phyloP scores from a whole-genome alignment of 345 rosid genomes.

The Hibiscus trionum region DNA sequence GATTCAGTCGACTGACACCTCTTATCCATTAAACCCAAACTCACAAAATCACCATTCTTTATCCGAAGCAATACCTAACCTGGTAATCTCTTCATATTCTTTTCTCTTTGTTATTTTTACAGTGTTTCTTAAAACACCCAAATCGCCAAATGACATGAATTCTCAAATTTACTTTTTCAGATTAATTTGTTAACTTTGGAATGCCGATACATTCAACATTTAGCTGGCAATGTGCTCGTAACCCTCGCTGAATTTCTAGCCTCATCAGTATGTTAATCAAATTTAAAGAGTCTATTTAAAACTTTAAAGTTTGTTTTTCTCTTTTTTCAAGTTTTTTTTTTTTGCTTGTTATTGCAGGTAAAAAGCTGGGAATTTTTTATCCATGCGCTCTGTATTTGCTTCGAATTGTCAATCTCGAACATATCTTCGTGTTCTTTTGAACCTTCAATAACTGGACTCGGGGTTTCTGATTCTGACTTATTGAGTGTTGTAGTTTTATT shows the following conservation, averaged over 20 bases:
- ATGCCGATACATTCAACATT: conserved; percentile 50
- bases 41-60: conserved; percentile 22
- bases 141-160: background rate
- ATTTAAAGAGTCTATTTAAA: background rate
- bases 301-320: background rate
- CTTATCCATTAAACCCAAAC: background rate
- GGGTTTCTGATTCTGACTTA: conserved; percentile 10
- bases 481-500: conserved; percentile 21
- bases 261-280: conserved; percentile 38
- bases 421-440: conserved; percentile 11
- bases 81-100: conserved; percentile 36
- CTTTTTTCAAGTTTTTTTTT: background rate
- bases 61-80: conserved; percentile 29
- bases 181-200: conserved; percentile 34
- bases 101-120: background rate
- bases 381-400: conserved; percentile 38
- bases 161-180: conserved; percentile 28
- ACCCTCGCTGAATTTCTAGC: conserved; percentile 37
- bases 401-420: conserved; percentile 31
- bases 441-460: conserved; percentile 19
- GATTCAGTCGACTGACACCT: background rate
- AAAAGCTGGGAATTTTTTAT: conserved; percentile 40
- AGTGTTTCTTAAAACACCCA: background rate
- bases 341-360: conserved; percentile 32
- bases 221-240: conserved; percentile 51